Base-by-base conservation (phyloP, 176 grass and related monocot genomes). In the Lolium multiflorum region DNA sequence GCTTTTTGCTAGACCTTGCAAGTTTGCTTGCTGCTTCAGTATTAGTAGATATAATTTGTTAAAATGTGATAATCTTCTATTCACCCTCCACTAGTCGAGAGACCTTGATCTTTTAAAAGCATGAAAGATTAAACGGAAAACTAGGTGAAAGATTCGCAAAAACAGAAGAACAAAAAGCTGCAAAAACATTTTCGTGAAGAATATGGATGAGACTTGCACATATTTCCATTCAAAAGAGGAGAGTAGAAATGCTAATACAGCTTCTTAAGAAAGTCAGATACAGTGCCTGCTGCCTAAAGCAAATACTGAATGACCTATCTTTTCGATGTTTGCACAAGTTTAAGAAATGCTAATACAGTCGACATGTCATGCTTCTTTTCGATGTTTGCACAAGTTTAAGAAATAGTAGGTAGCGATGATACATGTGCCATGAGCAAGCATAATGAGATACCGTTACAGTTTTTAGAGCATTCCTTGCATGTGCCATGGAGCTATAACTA, bases 401-500 rank as follows among this genome's bases (percentile, higher is more conserved):
- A 59, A 17, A 60, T 41, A 70, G 80, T 66, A 56, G 7, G 11
- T 49, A 88, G 35, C 21, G 14, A 28, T 2, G 13, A 31, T 66
- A 75, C 22, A 9, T 66, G 62, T 31, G 62, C 31, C 62, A 65
- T 65, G 72, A 28, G 72, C 47, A 41, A 66, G 46, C 48, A 89
- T 61, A 17, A 56, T 28, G 81, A 74, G 26, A 22, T 86, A 46
- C 21, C 7, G 22, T 20, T 63, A 46, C 44, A 54, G 24, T 12
- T 20, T 55, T 55, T 26, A 48, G 31, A 79, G 17, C 12, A 72
- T 79, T 73, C 17, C 65, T 22, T 73, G 55, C 74, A 54, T 81
- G 66, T 14, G 16, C 11, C 74, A 60, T 83, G 38, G 66, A 46
- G 74, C 20, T 79, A 79, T 25, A 65, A 44, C 60, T 64, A 84